phyloP scores from a whole-genome alignment of 768 basidiomycete species.

The Auricularia sp. region DNA sequence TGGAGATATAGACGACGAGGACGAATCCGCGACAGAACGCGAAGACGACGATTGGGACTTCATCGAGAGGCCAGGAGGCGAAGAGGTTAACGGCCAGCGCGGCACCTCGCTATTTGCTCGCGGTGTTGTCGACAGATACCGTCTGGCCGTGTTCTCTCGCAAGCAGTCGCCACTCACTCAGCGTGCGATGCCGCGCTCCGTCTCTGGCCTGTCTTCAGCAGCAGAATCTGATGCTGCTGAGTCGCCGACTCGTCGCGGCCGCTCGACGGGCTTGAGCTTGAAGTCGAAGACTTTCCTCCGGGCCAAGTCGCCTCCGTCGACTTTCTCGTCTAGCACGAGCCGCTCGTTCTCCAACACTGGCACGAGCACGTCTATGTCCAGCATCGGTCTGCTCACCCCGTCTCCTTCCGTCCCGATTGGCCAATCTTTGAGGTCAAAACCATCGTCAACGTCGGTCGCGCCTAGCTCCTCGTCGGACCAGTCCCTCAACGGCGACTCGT shows the following conservation, averaged over 20 bases:
- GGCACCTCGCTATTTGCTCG: slow-evolving; percentile 78
- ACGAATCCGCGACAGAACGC: slow-evolving; percentile 29
- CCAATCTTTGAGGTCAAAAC: slow-evolving; percentile 72
- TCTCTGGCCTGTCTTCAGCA: slow-evolving; percentile 46
- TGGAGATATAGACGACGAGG: slow-evolving; percentile 40
- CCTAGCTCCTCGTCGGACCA: slow-evolving; percentile 64
- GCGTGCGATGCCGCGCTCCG: slow-evolving; percentile 34
- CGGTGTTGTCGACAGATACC: slow-evolving; percentile 85
- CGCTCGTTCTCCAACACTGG: slow-evolving; percentile 22
- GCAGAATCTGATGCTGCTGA: slow-evolving; percentile 28
- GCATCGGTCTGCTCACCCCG: slow-evolving; percentile 47
- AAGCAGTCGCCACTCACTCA: slow-evolving; percentile 62
- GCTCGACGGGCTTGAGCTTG: slow-evolving; percentile 59
- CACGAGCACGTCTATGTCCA: slow-evolving; percentile 24
- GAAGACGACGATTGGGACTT: slow-evolving; percentile 91
- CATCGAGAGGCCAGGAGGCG: slow-evolving; percentile 69
- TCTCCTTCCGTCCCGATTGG: slow-evolving; percentile 48
- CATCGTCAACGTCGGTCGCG: slow-evolving; percentile 64
- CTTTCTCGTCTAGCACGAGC: slow-evolving; percentile 20
- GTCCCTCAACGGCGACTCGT: slow-evolving; percentile 43
- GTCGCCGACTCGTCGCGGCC: slow-evolving; percentile 38
- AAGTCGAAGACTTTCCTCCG: slow-evolving; percentile 62
- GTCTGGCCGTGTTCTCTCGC: slow-evolving; percentile 66
- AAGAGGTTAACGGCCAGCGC: slow-evolving; percentile 72
- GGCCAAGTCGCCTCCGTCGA: slow-evolving; percentile 53